Evolutionary conservation across 352 stramenopile species (phyloP), one percentile per base, ranked within the genome.

Genomic region (Thalassiosira exigua): DNA sequence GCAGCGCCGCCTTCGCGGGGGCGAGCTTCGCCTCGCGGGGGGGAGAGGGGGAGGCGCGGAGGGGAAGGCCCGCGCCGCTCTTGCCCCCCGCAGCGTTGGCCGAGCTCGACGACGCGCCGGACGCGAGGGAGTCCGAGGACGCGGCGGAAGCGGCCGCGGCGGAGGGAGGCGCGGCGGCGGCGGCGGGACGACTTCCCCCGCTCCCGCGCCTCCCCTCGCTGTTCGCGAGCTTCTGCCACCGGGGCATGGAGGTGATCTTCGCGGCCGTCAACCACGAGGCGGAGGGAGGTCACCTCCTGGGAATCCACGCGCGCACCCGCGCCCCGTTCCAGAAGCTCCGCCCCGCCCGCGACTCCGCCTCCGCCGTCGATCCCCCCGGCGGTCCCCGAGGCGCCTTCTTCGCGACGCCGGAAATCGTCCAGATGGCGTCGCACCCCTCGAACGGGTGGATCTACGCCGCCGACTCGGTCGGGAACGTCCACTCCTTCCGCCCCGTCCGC

Each of bases 161-260:
- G 57, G 32, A 30, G 46, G 67, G 4, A 14, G 36, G 7, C 36
- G 7, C 36, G 7, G 36, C 36, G 36, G 7, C 7, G 7, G n/a
- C n/a, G n/a, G n/a, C n/a, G n/a, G n/a, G n/a, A n/a, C n/a, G n/a
- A n/a, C n/a, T n/a, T n/a, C 1, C 30, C 5, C 11, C 27, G 3
- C n/a, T 36, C 12, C 14, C 66, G 1, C 29, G 72, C 32, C 12
- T 57, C 14, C 68, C 68, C 17, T 39, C 66, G 33, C 12, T 84
- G 14, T 84, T 84, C 48, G 67, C 76, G 3, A 64, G 42, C 3
- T 69, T 80, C 46, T 77, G 64, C 24, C 88, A 91, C 58, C 39
- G 60, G 30, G 86, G 88, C 3, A 79, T 89, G 60, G 84, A 91
- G 65, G 73, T 93, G 22, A 61, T 93, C 7, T 90, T 93, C 68